Evolutionary conservation across 257 asterid genomes (phyloP), one percentile per base, ranked within the genome.

Genomic region (Nicotiana otophora): DNA sequence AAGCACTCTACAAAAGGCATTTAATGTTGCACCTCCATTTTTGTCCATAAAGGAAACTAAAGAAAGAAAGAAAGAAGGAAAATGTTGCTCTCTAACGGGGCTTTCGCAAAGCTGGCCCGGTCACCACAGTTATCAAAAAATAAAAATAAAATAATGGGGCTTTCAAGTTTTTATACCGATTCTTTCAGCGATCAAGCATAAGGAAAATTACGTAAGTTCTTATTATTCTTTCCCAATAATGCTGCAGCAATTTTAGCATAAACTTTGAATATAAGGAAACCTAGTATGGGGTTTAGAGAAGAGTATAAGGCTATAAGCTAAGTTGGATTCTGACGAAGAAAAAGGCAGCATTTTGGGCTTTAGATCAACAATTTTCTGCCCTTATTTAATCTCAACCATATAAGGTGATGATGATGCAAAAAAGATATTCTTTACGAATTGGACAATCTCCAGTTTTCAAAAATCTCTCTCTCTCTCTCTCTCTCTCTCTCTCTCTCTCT

Each of bases 351-450:
- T 46, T 70, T 70, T 39, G 33, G 78, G 78, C 78, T 70, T 69
- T n/a, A 69, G 46, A 69, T 39, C 10, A 5, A 39, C 30, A 34
- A 20, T 2, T n/a, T 5, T 39, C 57, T 70, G 15, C 58, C 57
- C n/a, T 70, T 70, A 20, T n/a, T 2, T 70, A 39, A 39, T 39
- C 58, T 70, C 78, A 70, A 39, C 33, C 78, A 39, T 39, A 53
- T 10, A 39, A 39, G 78, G 39, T 42, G 33, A n/a, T 70, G 33
- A 39, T 70, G 55, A 70, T 39, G 33, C 23, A 31, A 42, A 39
- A 70, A 70, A 39, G 58, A 70, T 70, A 70, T 5, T 70, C 57
- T 70, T 70, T n/a, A 69, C 20, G 78, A 69, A 69, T 69, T 39
- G 33, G 78, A 39, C 34, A 64, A 64, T 28, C 39, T 12, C 69